Evolutionary conservation across 2,329 filamentous ascomycete species (phyloP), one percentile per base, ranked within the genome.

Genomic region (Aspergillus alliaceus): DNA sequence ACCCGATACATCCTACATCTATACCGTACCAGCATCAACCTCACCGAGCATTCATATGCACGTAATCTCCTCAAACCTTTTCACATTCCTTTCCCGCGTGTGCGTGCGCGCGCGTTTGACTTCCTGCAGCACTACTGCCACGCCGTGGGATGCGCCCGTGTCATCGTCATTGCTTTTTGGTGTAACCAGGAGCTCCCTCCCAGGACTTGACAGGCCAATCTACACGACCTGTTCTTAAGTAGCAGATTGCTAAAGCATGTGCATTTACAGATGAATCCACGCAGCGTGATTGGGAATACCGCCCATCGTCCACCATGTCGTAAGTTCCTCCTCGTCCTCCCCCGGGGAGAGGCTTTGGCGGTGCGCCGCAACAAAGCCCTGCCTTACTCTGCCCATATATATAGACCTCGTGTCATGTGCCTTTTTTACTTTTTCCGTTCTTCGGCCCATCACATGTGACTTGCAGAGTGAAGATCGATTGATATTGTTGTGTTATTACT

Each of bases 191-290:
- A 56, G 56, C 64, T 61, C 57, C 54, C 61, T 66, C 57, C 67
- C 65, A 66, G 64, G 62, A 68, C 61, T 67, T 67, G 65, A 70
- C 64, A 60, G 64, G 60, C 59, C 59, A 66, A 64, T 66, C 57
- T 62, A 51, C 65, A 60, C 64, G 65, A 64, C 63, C 64, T 57
- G 52, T 59, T 60, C 62, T 66, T 64, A 63, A 67, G 66, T 69
- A 69, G 66, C 70, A 67, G 68, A 63, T 66, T 66, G 66, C 71
- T 72, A 70, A 68, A 67, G 66, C 64, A 68, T 66, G 63, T 74
- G 69, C 70, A 72, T 69, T 65, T 71, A 69, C 72, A 74, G 72
- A 74, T 74, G 72, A 73, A 68, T 69, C 66, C 65, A 59, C 66
- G 61, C 63, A 64, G 64, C 64, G 67, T 71, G 72, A 70, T 72